Evolutionary conservation across 2,329 filamentous ascomycete genomes (phyloP).

Genomic region (Myrmaecium sp.): DNA sequence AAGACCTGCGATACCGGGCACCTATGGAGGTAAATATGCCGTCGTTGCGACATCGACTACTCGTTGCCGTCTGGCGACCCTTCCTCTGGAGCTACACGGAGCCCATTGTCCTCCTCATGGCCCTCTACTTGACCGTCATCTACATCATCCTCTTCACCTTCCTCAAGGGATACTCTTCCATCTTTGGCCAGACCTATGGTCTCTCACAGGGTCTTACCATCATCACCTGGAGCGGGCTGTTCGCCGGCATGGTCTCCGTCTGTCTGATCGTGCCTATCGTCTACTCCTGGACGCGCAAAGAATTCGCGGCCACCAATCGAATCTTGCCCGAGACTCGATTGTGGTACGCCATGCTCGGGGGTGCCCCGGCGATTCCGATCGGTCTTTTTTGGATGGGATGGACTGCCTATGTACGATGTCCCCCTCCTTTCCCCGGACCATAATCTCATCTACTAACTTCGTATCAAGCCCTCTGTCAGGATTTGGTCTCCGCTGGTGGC

Average conservation of each 20-base stretch:
- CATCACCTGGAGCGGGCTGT: conserved; percentile 27
- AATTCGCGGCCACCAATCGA: conserved; percentile 21
- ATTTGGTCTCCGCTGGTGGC: conserved; percentile 35
- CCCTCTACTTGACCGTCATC: conserved; percentile 33
- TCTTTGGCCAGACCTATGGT: conserved; percentile 33
- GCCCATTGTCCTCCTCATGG: conserved; percentile 31
- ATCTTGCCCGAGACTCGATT: conserved; percentile 36
- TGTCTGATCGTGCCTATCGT: conserved; percentile 29
- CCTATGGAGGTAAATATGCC: conserved; percentile 27
- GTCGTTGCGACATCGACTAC: conserved; percentile 19
- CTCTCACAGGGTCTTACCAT: conserved; percentile 27
- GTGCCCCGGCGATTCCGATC: conserved; percentile 30
- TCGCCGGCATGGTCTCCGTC: conserved; percentile 20
- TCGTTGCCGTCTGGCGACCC: conserved; percentile 24
- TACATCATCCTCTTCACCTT: conserved; percentile 40
- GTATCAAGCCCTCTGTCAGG: conserved; percentile 19
- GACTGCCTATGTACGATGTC: conserved; percentile 27
- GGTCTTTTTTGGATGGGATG: conserved; percentile 42
- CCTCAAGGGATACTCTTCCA: conserved; percentile 32
- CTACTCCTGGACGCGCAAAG: conserved; percentile 24
- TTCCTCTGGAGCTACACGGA: conserved; percentile 22
- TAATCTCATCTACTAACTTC: too few species aligned
- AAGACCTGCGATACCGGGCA: conserved; percentile 29
- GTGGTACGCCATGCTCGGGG: conserved; percentile 34
- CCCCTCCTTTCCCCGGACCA: too few species aligned